Percentiles rank a stretch among this genome's conserved stretches.
phyloP scores from a whole-genome alignment of 2,329 filamentous ascomycete species.

The Trichophyton mentagrophytes region DNA sequence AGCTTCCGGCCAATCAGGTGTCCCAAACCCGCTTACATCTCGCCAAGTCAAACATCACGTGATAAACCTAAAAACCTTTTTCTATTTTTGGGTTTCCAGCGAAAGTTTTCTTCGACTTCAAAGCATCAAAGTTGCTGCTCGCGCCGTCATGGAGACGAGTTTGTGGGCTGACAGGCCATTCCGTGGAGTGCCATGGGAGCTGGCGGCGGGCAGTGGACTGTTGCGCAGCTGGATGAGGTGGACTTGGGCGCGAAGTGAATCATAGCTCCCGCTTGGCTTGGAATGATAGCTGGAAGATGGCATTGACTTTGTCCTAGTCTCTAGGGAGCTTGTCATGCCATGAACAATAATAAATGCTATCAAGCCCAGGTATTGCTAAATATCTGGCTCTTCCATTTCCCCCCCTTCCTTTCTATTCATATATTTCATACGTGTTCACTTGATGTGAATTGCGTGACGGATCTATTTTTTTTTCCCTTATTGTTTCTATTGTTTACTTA shows the following conservation, averaged over 20 bases:
- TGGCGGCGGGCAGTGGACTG: not conserved
- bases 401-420: not conserved
- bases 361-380: not conserved
- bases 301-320: not conserved
- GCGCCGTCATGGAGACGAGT: not conserved
- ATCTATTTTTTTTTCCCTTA: not conserved
- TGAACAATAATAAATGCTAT: not conserved
- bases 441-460: not conserved
- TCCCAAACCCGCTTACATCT: not conserved
- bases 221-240: not conserved
- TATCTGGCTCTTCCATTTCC: not conserved
- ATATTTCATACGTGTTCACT: not conserved
- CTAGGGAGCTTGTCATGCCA: not conserved
- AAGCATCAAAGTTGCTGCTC: not conserved
- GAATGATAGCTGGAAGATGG: not conserved
- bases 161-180: not conserved
- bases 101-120: not conserved
- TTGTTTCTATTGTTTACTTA: slow-evolving; percentile 2
- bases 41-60: not conserved
- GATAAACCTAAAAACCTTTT: not conserved
- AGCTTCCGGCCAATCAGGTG: not conserved
- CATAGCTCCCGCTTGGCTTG: slow-evolving; percentile 3
- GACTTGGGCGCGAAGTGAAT: slow-evolving; percentile 2
- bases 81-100: not conserved
- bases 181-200: not conserved